These are phyloP conservation scores for Chlorencoelia australis DNA, from an alignment of 2,329 filamentous ascomycete genomes.

Conservation along the genomic window DNA sequence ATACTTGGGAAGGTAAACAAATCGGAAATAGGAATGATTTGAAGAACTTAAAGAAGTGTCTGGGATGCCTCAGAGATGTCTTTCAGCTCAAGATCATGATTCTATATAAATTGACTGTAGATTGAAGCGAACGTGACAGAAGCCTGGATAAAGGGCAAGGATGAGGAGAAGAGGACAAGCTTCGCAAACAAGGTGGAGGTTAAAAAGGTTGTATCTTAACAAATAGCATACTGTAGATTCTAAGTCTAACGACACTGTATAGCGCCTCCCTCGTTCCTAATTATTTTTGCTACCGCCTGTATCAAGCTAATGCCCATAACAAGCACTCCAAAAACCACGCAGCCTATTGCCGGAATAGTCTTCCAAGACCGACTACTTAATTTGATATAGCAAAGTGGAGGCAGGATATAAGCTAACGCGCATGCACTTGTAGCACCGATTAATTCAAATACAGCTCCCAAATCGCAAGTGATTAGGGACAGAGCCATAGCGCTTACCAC, in stretches of 20 bases:
- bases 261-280: conserved; percentile 22
- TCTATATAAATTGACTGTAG: no score
- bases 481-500: conserved; percentile 71
- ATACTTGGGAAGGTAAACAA: no score
- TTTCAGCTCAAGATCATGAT: no score
- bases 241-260: conserved; percentile 20
- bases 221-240: no score
- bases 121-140: no score
- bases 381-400: conserved; percentile 91
- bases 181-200: no score
- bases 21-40: no score
- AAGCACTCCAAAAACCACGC: conserved; percentile 66
- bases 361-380: conserved; percentile 68
- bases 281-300: conserved; percentile 61
- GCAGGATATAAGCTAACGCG: conserved; percentile 88
- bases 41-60: no score
- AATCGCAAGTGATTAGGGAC: conserved; percentile 79
- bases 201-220: no score
- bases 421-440: conserved; percentile 93
- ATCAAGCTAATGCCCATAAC: conserved; percentile 76
- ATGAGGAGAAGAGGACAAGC: no score
- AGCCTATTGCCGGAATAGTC: conserved; percentile 59
- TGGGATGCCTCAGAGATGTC: no score
- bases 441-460: conserved; percentile 89
- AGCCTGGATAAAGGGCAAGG: no score